Evolutionary conservation across 345 rosid species (phyloP).

Genomic region (Linum tenue): DNA sequence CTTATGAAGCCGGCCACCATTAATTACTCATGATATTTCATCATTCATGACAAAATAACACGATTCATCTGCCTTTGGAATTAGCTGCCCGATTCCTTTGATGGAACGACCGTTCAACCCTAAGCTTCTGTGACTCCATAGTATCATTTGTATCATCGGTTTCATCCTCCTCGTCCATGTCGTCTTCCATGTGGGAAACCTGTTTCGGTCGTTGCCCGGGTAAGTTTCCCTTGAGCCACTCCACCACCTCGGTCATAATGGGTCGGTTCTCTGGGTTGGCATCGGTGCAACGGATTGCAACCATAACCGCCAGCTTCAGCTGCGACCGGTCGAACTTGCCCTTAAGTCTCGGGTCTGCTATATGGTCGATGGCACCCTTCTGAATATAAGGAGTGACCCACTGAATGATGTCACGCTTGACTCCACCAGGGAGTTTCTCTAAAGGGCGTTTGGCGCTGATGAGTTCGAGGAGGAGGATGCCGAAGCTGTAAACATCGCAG

Average conservation of each 20-base stretch:
- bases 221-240: constrained; percentile 36
- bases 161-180: constrained; percentile 10
- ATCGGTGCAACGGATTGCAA: constrained; percentile 43
- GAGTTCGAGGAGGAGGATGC: constrained; percentile 47
- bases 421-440: constrained; percentile 47
- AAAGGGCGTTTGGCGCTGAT: constrained; percentile 48
- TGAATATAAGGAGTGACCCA: constrained; percentile 48
- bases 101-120: constrained; percentile 3
- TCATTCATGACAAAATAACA: no score
- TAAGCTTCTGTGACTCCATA: constrained; percentile 17
- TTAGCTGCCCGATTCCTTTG: not conserved
- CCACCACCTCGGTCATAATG: constrained; percentile 42
- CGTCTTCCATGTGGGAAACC: constrained; percentile 7
- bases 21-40: no score
- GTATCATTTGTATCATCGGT: not conserved
- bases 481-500: constrained; percentile 67
- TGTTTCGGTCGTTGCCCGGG: constrained; percentile 22
- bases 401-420: constrained; percentile 47
- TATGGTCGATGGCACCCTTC: constrained; percentile 39
- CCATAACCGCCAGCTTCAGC: constrained; percentile 25
- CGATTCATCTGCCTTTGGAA: constrained; percentile 8
- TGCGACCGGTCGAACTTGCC: constrained; percentile 35
- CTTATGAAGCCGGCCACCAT: no score
- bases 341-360: constrained; percentile 43
- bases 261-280: constrained; percentile 43